Evolutionary conservation across 345 rosid genomes (phyloP), one percentile per base, ranked within the genome.

Genomic region (Carallia brachiata): DNA sequence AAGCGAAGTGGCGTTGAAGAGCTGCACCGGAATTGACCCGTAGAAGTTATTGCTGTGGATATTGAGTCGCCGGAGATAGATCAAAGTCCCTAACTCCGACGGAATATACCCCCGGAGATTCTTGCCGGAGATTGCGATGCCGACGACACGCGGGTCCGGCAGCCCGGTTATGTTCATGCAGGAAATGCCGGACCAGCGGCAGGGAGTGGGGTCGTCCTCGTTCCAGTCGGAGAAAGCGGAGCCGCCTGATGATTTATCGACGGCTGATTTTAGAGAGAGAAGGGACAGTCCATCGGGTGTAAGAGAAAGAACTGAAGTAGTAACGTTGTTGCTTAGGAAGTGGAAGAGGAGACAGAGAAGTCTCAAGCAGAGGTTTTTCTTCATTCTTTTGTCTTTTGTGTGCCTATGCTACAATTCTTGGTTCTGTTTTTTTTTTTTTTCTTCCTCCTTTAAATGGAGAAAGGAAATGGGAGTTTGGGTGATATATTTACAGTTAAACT

Each of bases 1-100:
- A 36, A 95, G 98, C 9, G 99, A 83, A 19, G 98, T 85, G 67
- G 99, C 99, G 52, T 92, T 89, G 70, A 95, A 89, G 44, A 96
- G 88, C 68, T 87, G 86, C 48, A 60, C 80, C 0, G 99, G 99
- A 15, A 96, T 77, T 1, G 98, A 83, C 36, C 99, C 99, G 37
- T 67, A 81, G 53, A 96, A 74, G 56, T 85, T 73, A 63, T 92
- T 95, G 70, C 52, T 77, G 67, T 95, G 99, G 72, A 95, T 88
- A 59, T 95, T 95, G 44, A 95, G 89, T 18, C 97, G 88, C 36
- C 99, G 92, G 77, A 95, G 98, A 67, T 80, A 90, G 13, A 83
- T 27, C 6, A 96, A 77, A 0, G 83, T 86, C 0, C 99, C 98
- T 0, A 96, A 89, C 88, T 96, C 99, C 1, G 98, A 92, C 2